phyloP scores from a whole-genome alignment of 2,329 filamentous ascomycete species.

The Aspergillus sp. region DNA sequence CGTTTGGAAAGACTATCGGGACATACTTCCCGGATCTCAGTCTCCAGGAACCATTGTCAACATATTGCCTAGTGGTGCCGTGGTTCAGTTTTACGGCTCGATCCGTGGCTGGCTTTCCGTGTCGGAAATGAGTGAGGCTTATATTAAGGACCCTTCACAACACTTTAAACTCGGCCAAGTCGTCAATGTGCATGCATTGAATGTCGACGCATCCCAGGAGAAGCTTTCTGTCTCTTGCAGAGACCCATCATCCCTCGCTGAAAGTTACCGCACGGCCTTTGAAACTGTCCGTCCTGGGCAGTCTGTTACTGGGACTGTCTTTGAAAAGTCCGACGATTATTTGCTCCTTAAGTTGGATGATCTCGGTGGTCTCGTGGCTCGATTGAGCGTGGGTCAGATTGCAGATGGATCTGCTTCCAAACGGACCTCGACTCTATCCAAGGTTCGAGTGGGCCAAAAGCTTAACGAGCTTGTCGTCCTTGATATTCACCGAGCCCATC shows the following conservation, averaged over 20 bases:
- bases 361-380: conserved; percentile 69
- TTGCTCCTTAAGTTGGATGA: conserved; percentile 74
- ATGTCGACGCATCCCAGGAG: conserved; percentile 68
- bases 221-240: conserved; percentile 91
- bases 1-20: conserved; percentile 76
- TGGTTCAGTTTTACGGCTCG: conserved; percentile 87
- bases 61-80: conserved; percentile 73
- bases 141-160: conserved; percentile 81
- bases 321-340: conserved; percentile 77
- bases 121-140: conserved; percentile 97
- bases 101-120: conserved; percentile 86
- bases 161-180: conserved; percentile 92
- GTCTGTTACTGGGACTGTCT: conserved; percentile 74
- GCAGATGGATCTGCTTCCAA: conserved; percentile 82
- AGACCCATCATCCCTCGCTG: conserved; percentile 75
- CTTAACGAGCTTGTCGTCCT: conserved; percentile 80
- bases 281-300: conserved; percentile 71
- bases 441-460: conserved; percentile 79
- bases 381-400: conserved; percentile 74
- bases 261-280: conserved; percentile 72
- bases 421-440: conserved; percentile 72
- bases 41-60: conserved; percentile 85
- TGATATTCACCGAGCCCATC: conserved; percentile 78
- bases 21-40: conserved; percentile 71
- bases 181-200: conserved; percentile 83